These are phyloP conservation scores for Isatis lusitanica DNA, from an alignment of 441 rosid species.

Conservation along the genomic window DNA sequence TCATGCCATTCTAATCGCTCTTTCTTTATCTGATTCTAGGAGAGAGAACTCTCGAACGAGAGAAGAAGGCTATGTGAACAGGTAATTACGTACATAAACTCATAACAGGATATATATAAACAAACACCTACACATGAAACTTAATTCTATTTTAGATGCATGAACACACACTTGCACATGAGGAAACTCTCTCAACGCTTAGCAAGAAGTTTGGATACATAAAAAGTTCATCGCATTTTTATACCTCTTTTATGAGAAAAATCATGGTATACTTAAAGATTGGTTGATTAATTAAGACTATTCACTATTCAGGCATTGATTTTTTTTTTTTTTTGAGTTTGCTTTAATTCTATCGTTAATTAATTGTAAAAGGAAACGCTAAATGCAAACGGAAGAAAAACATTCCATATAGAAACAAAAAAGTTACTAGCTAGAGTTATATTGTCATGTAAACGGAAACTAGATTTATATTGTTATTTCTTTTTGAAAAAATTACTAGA, in stretches of 20 bases:
- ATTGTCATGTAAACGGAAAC: too few species aligned
- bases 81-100: slow-evolving; percentile 15
- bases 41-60: slow-evolving; percentile 21
- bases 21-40: slow-evolving; percentile 5
- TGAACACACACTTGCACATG: too few species aligned
- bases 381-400: not conserved
- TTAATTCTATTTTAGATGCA: not conserved
- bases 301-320: not conserved
- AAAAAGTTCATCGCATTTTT: not conserved
- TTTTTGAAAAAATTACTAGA: too few species aligned
- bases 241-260: not conserved
- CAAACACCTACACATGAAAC: not conserved
- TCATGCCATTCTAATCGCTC: not conserved
- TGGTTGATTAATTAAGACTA: not conserved
- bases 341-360: not conserved
- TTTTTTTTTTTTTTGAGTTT: not conserved
- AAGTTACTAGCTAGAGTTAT: too few species aligned
- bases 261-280: not conserved
- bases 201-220: not conserved
- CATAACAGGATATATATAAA: not conserved
- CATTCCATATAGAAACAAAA: too few species aligned
- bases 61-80: slow-evolving; percentile 21
- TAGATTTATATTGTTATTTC: too few species aligned
- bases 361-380: not conserved
- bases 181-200: not conserved